Evolutionary conservation across 2,329 filamentous ascomycete species (phyloP).

Genomic region (Trichophyton simii): DNA sequence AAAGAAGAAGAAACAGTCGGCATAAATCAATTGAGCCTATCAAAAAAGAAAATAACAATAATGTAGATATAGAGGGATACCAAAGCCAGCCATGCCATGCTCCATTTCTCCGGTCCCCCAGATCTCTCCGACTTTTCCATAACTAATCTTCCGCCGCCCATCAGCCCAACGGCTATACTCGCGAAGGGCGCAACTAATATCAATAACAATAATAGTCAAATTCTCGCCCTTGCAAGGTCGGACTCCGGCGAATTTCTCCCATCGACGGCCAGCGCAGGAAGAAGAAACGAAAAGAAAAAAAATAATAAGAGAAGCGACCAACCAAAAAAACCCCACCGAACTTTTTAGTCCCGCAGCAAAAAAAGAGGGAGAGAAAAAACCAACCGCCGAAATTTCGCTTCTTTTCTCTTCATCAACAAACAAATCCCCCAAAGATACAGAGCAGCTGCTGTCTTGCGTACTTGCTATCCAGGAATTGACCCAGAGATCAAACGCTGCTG

Average conservation of each 20-base stretch:
- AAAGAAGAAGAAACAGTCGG: conserved; percentile 28
- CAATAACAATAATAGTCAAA: not conserved
- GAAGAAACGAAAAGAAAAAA: not conserved
- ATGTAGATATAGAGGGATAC: not conserved
- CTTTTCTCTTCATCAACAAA: not conserved
- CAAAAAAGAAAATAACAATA: not conserved
- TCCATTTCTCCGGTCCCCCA: not conserved
- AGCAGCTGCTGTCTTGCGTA: not conserved
- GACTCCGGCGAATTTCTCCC: not conserved
- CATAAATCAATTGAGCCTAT: not conserved
- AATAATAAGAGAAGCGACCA: not conserved
- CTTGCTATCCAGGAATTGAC: not conserved
- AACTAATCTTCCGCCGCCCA: not conserved
- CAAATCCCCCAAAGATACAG: not conserved
- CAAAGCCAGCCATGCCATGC: not conserved
- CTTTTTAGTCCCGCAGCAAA: not conserved
- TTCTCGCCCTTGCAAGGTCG: not conserved
- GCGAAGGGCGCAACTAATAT: not conserved
- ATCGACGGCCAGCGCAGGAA: not conserved
- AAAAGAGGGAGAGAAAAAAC: conserved; percentile 3
- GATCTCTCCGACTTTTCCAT: not conserved
- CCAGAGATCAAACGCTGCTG: not conserved
- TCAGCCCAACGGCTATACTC: not conserved
- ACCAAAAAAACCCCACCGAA: not conserved
- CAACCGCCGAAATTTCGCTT: not conserved